Evolutionary conservation across 1,139 yeast genomes (phyloP), one percentile per base, ranked within the genome.

Genomic region (Tardiomyces blankii): DNA sequence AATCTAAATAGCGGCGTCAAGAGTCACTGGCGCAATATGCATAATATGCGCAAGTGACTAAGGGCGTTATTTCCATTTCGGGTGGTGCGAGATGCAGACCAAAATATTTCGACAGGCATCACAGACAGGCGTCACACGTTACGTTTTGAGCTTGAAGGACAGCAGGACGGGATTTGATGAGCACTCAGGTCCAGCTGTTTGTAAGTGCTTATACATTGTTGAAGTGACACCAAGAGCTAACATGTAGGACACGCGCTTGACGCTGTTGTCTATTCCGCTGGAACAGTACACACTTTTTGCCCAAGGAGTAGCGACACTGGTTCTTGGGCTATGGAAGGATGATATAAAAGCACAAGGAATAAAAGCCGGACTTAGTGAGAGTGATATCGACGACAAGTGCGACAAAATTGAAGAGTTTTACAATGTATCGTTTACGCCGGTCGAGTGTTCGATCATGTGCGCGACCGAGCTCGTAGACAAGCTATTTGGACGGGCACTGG

Each of bases 351-450:
- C n/a, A 30, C 35, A 30, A 9, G 35, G 35, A 30, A 12, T 30
- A 4, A 14, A 13, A 30, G 35, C 4, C n/a, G 35, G 35, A 5
- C 11, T 30, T 3, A 5, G 9, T 13, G 35, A 30, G 35, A 14
- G 16, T 9, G 35, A 30, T 3, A 30, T 30, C 3, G 35, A 30
- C 5, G 35, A 30, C n/a, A 30, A 30, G 16, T 35, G 19, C 21
- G 39, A 35, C 9, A 16, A 35, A 12, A 9, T 35, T 18, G 62
- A 59, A 39, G 58, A 58, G 39, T 75, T 77, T 54, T 70, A 76
- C 52, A 80, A 74, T 54, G 67, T 78, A 42, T 78, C 81, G 1
- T 69, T 74, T 49, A 75, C 81, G 1, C 81, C 82, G 0, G 54
- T 62, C 11, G 82, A 77, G 52, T 74, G 80, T 54, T 75, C 82